Conservation (phyloP, 75 land plant genomes). For the Isoetes taiwanensis region DNA sequence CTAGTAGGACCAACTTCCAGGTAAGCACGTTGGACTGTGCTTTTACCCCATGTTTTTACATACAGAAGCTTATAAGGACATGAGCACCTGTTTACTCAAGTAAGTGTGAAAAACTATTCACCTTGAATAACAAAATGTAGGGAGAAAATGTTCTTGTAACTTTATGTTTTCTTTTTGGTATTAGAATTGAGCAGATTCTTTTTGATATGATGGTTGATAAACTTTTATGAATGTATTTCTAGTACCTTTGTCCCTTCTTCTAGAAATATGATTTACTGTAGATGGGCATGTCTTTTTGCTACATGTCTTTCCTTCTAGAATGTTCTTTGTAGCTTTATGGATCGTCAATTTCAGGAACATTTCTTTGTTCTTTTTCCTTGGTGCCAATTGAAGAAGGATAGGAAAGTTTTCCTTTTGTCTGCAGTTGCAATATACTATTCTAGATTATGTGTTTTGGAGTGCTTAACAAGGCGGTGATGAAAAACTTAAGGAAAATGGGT, state of each 20-base stretch:
- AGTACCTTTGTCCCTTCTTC: no score
- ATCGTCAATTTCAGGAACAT: not conserved
- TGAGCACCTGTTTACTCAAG: constrained; percentile 99
- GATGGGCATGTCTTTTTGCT: no score
- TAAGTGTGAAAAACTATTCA: constrained; percentile 10
- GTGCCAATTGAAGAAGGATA: no score
- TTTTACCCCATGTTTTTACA: constrained; percentile 23
- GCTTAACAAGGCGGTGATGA: constrained; percentile 92
- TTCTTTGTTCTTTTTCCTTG: not conserved
- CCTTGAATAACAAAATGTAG: not conserved
- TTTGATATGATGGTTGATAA: no score
- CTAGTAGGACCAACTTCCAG: no score
- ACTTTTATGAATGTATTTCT: no score
- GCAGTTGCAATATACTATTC: constrained; percentile 90
- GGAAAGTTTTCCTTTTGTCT: constrained; percentile 10
- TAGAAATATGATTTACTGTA: no score
- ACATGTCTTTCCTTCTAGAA: not conserved
- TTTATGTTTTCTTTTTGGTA: no score
- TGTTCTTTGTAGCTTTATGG: not conserved
- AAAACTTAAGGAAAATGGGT: constrained; percentile 92
- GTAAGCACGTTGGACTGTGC: constrained; percentile 23
- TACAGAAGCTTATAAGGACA: constrained; percentile 99
- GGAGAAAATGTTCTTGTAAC: no score
- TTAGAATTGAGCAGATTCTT: no score
- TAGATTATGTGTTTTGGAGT: constrained; percentile 97